These are phyloP conservation scores for Rhodotorula mucilaginosa DNA, from an alignment of 1,284 basidiomycete genomes.

Conservation along the genomic window DNA sequence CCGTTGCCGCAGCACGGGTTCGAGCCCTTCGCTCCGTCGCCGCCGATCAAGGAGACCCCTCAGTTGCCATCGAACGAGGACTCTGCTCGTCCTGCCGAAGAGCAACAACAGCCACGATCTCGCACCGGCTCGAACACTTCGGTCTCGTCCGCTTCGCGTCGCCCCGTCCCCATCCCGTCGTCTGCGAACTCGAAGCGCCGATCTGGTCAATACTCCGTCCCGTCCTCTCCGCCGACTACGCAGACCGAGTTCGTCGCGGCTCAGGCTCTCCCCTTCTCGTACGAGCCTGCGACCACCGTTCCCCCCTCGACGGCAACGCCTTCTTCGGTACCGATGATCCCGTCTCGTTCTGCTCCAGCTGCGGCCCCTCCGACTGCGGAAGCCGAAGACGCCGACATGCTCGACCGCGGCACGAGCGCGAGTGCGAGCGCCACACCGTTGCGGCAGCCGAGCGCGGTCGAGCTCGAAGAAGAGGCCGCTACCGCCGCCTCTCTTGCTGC, in stretches of 20 bases:
- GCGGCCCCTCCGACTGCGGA: not conserved
- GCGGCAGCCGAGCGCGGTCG: not conserved
- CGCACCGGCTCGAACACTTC: slow-evolving; percentile 21
- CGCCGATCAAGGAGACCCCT: not conserved
- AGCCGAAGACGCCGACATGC: slow-evolving; percentile 22
- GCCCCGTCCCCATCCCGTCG: slow-evolving; percentile 5
- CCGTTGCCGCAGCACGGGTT: slow-evolving; percentile 28
- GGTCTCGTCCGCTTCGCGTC: slow-evolving; percentile 15
- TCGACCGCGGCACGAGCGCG: slow-evolving; percentile 1
- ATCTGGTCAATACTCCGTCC: slow-evolving; percentile 24
- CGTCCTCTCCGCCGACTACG: slow-evolving; percentile 30
- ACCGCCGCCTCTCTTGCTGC: not conserved
- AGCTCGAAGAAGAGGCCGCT: slow-evolving; percentile 5
- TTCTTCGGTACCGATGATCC: slow-evolving; percentile 21
- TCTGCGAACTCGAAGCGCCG: slow-evolving; percentile 21
- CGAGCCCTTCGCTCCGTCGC: slow-evolving; percentile 17
- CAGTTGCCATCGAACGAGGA: not conserved
- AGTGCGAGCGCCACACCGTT: not conserved
- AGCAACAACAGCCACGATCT: slow-evolving; percentile 8
- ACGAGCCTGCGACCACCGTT: slow-evolving; percentile 23
- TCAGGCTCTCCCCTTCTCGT: slow-evolving; percentile 39
- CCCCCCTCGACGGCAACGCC: not conserved
- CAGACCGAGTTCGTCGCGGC: slow-evolving; percentile 33
- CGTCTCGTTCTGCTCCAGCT: slow-evolving; percentile 31
- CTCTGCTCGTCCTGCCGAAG: not conserved